Evolutionary conservation across 208 protist genomes (phyloP), one percentile per base, ranked within the genome.

Genomic region (Leishmania amazonensis): DNA sequence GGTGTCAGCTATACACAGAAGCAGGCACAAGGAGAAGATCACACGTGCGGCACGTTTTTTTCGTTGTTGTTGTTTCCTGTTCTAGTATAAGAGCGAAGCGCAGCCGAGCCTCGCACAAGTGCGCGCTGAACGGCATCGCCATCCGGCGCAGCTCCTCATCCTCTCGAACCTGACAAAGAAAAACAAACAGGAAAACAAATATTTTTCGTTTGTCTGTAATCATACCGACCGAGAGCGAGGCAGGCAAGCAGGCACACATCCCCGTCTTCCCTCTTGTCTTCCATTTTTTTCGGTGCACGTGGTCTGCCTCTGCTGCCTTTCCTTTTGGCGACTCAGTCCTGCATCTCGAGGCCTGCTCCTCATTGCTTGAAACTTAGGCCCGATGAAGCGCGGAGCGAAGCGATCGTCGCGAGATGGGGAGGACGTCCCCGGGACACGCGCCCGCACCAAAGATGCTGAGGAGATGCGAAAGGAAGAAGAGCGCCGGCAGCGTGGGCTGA

Each of bases 381-480:
- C 75, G 3, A 86, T 85, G 83, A 81, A 75, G 72, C 83, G 83
- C 31, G 85, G 83, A 47, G 79, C 74, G 53, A 96, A 96, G 81
- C 90, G 88, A 68, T 51, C 65, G 40, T 86, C 67, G 49, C 80
- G 88, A 28, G 87, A 88, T 31, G 89, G 81, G 42, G 89, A 88
- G 71, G 78, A 86, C 42, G 64, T 74, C 19, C 87, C 84, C 24
- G 54, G 76, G 31, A 84, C 78, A 47, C 83, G 79, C 73, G 54
- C 28, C 53, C 88, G 81, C 82, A 89, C 84, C 9, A 89, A 88
- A 45, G 89, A 86, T 65, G 79, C 80, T n/a, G 74, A 81, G 73
- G 82, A 87, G 75, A 85, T 85, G 73, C 73, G 88, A 47, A 84
- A 88, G 13, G 87, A 90, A 35, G 87, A 89, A 65, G 87, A 78